These are phyloP conservation scores for Pseudonitzschia pungens DNA, from an alignment of 108 stramenopile species.

Conservation along the genomic window DNA sequence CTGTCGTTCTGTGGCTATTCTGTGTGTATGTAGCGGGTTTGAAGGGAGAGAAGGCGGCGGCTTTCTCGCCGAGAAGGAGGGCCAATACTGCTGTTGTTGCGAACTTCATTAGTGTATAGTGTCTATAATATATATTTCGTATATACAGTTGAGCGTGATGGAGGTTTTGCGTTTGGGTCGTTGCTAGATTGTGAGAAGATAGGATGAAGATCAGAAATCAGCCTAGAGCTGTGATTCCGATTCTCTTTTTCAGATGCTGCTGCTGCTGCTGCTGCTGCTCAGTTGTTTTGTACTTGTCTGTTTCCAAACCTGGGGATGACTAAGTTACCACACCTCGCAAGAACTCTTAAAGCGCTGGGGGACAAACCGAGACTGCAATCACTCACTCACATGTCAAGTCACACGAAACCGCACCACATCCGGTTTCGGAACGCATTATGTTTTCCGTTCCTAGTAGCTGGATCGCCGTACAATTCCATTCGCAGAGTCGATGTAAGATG, in stretches of 20 bases:
- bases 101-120: slow-evolving; percentile 41
- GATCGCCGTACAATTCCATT: too few relatives aligned
- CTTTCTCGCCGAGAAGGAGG: slow-evolving; percentile 39
- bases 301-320: neutral
- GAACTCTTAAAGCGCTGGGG: neutral
- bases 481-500: too few relatives aligned
- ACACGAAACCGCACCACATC: too few relatives aligned
- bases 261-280: neutral
- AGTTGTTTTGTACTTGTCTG: neutral
- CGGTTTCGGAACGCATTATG: too few relatives aligned
- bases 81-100: slow-evolving; percentile 23
- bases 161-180: neutral
- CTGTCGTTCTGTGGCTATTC: neutral
- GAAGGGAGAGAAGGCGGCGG: slow-evolving; percentile 39
- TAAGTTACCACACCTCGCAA: neutral
- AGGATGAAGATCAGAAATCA: neutral
- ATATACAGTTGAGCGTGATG: neutral
- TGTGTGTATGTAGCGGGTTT: slow-evolving; percentile 12
- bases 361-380: too few relatives aligned
- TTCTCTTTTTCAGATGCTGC: too few relatives aligned
- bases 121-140: neutral
- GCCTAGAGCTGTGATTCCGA: neutral
- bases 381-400: too few relatives aligned
- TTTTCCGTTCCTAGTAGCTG: too few relatives aligned
- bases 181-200: neutral